Evolutionary conservation across 345 rosid species (phyloP), one percentile per base, ranked within the genome.

Genomic region (Firmiana major): DNA sequence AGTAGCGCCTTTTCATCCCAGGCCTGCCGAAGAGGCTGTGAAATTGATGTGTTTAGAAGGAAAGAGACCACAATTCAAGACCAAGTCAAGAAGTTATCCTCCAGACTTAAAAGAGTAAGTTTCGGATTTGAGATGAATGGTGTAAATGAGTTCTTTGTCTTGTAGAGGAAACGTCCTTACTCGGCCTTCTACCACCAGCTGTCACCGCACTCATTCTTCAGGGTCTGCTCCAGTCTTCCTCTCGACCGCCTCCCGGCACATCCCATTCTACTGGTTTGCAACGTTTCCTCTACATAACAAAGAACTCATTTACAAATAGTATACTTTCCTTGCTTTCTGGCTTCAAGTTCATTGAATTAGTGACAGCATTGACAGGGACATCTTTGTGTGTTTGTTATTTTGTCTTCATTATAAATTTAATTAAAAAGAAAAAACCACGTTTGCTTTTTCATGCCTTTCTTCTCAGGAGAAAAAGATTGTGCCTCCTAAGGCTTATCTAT

Each of bases 71-170:
- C 42, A 80, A 45, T 87, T 96, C 73, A 93, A 88, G 85, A 80
- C 82, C 63, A 96, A 90, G 75, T 77, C 88, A 17, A 90, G 85
- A 86, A 84, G 82, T 78, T 96, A 88, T 83, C 93, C 94, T 77
- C 91, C 88, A 54, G 99, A 92, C 46, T 46, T 96, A 76, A 93
- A 79, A 88, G 93, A 92, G 98, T 96, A 88, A 86, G 97, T 84
- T 81, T 55, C 9, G 15, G 65, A 38, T 73, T 64, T 43, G 40
- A 55, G 79, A 63, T 26, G n/a, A n/a, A n/a, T n/a, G n/a, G n/a
- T n/a, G n/a, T n/a, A n/a, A n/a, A n/a, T n/a, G n/a, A n/a, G n/a
- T n/a, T n/a, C n/a, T n/a, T n/a, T n/a, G n/a, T n/a, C n/a, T n/a
- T n/a, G n/a, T n/a, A n/a, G n/a, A n/a, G n/a, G n/a, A n/a, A n/a